Conservation (phyloP, 129 eudicot species). For the Chrysanthemum seticuspe region DNA sequence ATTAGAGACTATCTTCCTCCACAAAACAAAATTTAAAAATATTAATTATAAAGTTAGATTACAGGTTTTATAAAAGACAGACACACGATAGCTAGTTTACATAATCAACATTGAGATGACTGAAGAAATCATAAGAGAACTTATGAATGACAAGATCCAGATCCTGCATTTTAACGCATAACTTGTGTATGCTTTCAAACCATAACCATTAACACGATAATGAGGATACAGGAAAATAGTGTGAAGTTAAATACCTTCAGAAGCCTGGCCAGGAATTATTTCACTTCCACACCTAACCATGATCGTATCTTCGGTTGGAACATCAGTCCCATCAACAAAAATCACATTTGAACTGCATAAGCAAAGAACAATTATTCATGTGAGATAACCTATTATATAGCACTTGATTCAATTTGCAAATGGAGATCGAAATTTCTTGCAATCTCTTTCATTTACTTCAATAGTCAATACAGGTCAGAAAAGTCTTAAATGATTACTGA, state of each 20-base stretch:
- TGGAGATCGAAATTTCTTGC: too few relatives aligned
- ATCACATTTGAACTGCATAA: constrained; percentile 50
- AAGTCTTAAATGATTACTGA: background rate
- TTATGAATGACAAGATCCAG: too few relatives aligned
- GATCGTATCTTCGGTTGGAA: constrained; percentile 52
- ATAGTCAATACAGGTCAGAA: background rate
- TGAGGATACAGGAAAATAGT: background rate
- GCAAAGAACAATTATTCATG: constrained; percentile 3
- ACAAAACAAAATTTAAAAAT: background rate
- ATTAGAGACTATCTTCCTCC: background rate
- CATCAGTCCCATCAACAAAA: constrained; percentile 60
- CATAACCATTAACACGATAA: background rate
- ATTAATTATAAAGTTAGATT: background rate
- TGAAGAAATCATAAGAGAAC: too few relatives aligned
- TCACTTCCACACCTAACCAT: constrained; percentile 76
- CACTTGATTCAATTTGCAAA: too few relatives aligned
- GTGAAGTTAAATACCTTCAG: constrained; percentile 43
- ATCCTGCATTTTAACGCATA: too few relatives aligned
- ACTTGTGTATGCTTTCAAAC: too few relatives aligned
- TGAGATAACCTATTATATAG: background rate
- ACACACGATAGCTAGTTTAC: background rate
- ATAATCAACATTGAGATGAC: too few relatives aligned
- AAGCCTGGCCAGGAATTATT: constrained; percentile 60
- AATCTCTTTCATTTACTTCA: background rate
- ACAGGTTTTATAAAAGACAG: background rate